Conservation (phyloP, 139 green algal genomes). For the Volvox africanus region DNA sequence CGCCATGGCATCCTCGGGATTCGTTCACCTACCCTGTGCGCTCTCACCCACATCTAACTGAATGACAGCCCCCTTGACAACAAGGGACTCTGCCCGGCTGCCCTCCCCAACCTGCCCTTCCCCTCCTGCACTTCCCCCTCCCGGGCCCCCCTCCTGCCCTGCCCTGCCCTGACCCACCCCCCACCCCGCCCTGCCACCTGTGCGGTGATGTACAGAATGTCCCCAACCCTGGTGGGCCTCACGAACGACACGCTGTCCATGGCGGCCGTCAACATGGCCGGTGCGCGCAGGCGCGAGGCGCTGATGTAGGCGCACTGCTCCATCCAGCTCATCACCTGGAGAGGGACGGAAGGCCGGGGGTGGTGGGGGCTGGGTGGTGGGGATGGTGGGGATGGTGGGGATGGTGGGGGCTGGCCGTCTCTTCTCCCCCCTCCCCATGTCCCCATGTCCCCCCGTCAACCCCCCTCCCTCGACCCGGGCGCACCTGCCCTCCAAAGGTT, state of each 20-base stretch:
- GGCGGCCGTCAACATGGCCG: slow-evolving; percentile 76
- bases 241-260: slow-evolving; percentile 85
- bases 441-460: too few species aligned
- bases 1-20: too few species aligned
- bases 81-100: too few species aligned
- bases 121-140: too few species aligned
- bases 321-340: slow-evolving; percentile 77
- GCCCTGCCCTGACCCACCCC: background rate
- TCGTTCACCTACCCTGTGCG: too few species aligned
- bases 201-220: slow-evolving; percentile 84
- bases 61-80: too few species aligned
- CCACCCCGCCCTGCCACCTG: slow-evolving; percentile 59
- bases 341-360: background rate
- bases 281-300: slow-evolving; percentile 75
- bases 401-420: too few species aligned
- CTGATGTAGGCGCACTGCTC: slow-evolving; percentile 88
- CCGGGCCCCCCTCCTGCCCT: background rate
- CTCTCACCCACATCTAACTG: too few species aligned
- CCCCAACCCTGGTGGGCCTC: slow-evolving; percentile 76
- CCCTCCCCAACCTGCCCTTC: too few species aligned
- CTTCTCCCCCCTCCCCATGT: background rate
- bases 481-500: slow-evolving; percentile 86
- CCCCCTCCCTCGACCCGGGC: background rate
- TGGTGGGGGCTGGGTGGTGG: background rate
- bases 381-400: background rate